Percentiles rank a stretch among this genome's conserved stretches.
Evolutionary conservation across 2,329 filamentous ascomycete genomes (phyloP).

Genomic region (Polytolypa hystricis): DNA sequence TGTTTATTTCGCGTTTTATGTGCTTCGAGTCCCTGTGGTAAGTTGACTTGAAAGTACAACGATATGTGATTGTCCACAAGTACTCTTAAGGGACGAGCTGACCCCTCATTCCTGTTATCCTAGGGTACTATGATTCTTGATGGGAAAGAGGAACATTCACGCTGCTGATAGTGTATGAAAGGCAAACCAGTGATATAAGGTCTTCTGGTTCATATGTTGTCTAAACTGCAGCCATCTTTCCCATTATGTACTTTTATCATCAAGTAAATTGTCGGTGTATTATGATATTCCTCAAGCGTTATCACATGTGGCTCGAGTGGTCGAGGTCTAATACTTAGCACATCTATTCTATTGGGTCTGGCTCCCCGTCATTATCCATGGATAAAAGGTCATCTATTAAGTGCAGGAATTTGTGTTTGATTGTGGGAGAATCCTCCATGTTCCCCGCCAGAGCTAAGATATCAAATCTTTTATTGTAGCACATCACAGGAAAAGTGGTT

Average conservation of each 20-base stretch:
- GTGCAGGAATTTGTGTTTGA: constrained; percentile 3
- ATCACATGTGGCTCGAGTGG: constrained; percentile 6
- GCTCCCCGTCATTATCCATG: constrained; percentile 6
- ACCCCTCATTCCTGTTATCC: constrained; percentile 4
- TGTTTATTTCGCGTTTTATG: constrained; percentile 7
- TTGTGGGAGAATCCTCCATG: constrained; percentile 5
- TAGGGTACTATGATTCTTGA: constrained; percentile 5
- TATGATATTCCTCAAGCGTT: constrained; percentile 9
- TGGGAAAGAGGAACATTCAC: constrained; percentile 3
- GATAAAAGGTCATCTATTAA: constrained; percentile 6
- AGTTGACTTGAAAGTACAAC: constrained; percentile 7
- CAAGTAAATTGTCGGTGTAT: constrained; percentile 4
- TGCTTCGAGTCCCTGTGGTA: constrained; percentile 2
- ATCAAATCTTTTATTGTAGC: constrained; percentile 7
- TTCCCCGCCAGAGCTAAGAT: constrained; percentile 7
- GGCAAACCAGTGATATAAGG: constrained; percentile 4
- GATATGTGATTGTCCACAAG: constrained; percentile 1
- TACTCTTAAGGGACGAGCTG: constrained; percentile 5
- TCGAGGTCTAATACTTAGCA: constrained; percentile 7
- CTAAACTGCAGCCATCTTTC: constrained; percentile 5
- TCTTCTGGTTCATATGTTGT: constrained; percentile 4
- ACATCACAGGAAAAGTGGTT: too few species aligned
- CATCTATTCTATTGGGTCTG: constrained; percentile 8
- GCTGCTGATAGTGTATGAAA: constrained; percentile 3
- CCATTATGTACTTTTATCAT: constrained; percentile 5